Conservation (phyloP, 345 rosid genomes). For the Eucalyptus regnans region DNA sequence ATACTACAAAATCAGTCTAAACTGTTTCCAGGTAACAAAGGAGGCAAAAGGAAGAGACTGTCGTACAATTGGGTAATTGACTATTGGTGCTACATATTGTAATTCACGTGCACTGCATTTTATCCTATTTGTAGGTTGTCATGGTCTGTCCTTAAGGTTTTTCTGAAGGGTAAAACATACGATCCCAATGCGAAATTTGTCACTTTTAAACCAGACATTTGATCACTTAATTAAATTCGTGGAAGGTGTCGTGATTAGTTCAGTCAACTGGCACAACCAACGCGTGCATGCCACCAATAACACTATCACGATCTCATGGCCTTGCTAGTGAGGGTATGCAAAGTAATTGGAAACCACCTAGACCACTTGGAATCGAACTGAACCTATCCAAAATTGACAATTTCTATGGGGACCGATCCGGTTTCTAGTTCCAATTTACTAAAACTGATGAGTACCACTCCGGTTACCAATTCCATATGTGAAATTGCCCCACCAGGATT, state of each 20-base stretch:
- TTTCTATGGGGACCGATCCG: accelerated
- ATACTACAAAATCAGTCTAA: neutral
- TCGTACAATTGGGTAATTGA: neutral
- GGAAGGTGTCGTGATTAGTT: neutral
- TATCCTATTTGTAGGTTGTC: neutral
- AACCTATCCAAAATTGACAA: no score
- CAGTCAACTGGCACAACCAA: neutral
- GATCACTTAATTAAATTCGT: neutral
- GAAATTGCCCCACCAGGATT: accelerated
- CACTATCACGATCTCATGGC: neutral
- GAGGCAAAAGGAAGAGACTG: neutral
- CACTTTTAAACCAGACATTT: neutral
- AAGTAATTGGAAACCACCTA: no score
- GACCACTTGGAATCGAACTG: no score
- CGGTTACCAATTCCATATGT: no score
- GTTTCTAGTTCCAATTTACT: no score
- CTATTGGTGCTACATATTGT: neutral
- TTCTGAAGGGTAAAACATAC: neutral
- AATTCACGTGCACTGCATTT: neutral
- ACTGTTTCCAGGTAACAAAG: neutral
- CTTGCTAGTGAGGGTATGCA: no score
- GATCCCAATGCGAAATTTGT: neutral
- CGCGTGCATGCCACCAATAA: neutral
- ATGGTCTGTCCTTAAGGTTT: neutral
- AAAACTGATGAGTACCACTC: no score